A percentile compares a stretch with the other conserved stretches of the same genome.
Conservation (phyloP, 768 basidiomycete species). For the Mycena maculata region DNA sequence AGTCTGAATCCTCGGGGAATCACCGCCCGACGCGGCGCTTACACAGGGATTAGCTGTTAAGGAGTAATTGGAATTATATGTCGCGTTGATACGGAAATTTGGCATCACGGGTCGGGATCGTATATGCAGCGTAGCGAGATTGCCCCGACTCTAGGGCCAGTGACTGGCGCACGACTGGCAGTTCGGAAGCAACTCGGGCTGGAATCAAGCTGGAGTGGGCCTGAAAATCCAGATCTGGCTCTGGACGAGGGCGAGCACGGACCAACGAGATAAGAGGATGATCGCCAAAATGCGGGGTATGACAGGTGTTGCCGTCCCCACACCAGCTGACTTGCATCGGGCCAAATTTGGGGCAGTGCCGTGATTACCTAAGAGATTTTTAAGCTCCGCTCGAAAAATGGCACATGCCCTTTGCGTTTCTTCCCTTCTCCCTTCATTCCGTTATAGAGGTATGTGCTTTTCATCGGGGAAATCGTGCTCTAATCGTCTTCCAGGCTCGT, state of each 20-base stretch:
- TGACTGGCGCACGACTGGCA: too few relatives aligned
- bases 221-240: not conserved
- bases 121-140: not conserved
- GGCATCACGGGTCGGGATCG: too few relatives aligned
- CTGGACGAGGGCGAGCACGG: not conserved
- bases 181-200: not conserved
- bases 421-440: constrained; percentile 30
- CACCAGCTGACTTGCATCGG: constrained; percentile 2
- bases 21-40: too few relatives aligned
- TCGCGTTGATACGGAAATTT: too few relatives aligned
- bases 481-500: constrained; percentile 46
- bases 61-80: too few relatives aligned
- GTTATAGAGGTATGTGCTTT: constrained; percentile 20
- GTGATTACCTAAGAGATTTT: constrained; percentile 8
- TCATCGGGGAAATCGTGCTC: not conserved
- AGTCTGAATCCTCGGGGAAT: too few relatives aligned
- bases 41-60: too few relatives aligned
- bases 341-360: not conserved
- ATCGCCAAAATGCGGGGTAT: constrained; percentile 22
- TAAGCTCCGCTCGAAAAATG: constrained; percentile 22
- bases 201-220: constrained; percentile 2
- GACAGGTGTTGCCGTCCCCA: constrained; percentile 13
- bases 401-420: constrained; percentile 19
- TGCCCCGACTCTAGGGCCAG: not conserved
- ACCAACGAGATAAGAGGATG: constrained; percentile 4